Conservation (phyloP, 2,329 filamentous ascomycete genomes). For the Talaromyces sp. region DNA sequence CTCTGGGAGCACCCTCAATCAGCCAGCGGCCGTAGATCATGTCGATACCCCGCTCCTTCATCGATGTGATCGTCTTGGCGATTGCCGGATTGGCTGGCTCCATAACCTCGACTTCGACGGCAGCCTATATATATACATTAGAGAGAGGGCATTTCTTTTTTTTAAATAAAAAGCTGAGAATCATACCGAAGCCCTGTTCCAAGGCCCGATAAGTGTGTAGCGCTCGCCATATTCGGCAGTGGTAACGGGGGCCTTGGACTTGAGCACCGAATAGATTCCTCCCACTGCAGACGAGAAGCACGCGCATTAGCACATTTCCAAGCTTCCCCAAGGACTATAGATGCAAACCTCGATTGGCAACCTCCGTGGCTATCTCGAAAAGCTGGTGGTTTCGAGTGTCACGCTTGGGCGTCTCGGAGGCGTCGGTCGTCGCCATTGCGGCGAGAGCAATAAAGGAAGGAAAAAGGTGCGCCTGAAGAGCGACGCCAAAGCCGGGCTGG, state of each 20-base stretch:
- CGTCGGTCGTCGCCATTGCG: slow-evolving; percentile 76
- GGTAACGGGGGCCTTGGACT: slow-evolving; percentile 96
- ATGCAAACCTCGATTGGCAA: slow-evolving; percentile 78
- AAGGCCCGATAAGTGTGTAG: slow-evolving; percentile 90
- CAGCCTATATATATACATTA: slow-evolving; percentile 55
- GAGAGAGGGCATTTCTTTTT: not conserved
- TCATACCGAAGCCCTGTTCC: slow-evolving; percentile 82
- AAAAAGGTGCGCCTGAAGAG: not conserved
- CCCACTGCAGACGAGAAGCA: slow-evolving; percentile 58
- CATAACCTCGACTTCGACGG: slow-evolving; percentile 95
- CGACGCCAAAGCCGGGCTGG: not conserved
- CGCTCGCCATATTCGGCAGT: slow-evolving; percentile 97
- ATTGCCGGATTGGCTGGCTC: slow-evolving; percentile 77
- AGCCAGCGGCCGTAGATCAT: slow-evolving; percentile 95
- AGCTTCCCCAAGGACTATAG: slow-evolving; percentile 12
- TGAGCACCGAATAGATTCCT: slow-evolving; percentile 98
- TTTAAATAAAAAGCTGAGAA: not conserved
- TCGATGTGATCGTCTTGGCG: slow-evolving; percentile 76
- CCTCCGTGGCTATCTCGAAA: slow-evolving; percentile 95
- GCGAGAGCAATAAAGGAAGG: not conserved
- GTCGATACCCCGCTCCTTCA: slow-evolving; percentile 86
- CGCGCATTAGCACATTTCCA: not conserved
- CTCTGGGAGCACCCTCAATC: slow-evolving; percentile 90
- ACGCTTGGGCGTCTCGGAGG: slow-evolving; percentile 43
- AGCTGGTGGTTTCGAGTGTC: slow-evolving; percentile 95